phyloP scores from a whole-genome alignment of 78 protist genomes.

The Goniomonas avonlea region DNA sequence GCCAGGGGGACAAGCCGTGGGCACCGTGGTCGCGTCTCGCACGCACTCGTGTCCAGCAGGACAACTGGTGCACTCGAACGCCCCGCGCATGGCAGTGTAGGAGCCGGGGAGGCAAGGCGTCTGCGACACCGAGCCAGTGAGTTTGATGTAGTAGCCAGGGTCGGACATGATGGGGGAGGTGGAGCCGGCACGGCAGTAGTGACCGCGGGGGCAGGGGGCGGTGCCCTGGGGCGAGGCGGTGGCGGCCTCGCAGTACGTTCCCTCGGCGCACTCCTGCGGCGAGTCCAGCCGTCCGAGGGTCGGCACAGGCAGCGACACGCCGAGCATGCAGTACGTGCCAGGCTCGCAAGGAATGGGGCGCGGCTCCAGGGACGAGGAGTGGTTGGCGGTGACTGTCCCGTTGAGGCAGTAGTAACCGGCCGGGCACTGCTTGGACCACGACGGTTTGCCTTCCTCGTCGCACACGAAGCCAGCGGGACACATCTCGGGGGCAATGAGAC shows the following conservation, averaged over 20 bases:
- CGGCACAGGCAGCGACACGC: background rate
- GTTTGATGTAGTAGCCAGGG: background rate
- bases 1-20: background rate
- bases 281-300: background rate
- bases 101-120: background rate
- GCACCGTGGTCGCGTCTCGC: background rate
- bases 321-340: constrained; percentile 7
- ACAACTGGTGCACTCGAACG: background rate
- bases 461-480: constrained; percentile 7
- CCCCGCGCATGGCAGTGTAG: background rate
- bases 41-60: background rate
- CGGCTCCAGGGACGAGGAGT: background rate
- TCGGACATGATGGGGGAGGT: background rate
- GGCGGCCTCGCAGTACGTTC: constrained; percentile 6
- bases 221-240: constrained; percentile 12
- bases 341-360: background rate
- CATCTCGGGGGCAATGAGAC: background rate
- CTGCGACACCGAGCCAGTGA: background rate
- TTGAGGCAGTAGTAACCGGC: constrained; percentile 1
- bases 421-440: constrained; percentile 11
- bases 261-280: constrained; percentile 6
- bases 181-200: background rate
- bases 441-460: background rate
- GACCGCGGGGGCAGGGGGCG: constrained; percentile 9
- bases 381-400: background rate